phyloP scores from a whole-genome alignment of 352 stramenopile species.

The Pelagophyceae sp. region DNA sequence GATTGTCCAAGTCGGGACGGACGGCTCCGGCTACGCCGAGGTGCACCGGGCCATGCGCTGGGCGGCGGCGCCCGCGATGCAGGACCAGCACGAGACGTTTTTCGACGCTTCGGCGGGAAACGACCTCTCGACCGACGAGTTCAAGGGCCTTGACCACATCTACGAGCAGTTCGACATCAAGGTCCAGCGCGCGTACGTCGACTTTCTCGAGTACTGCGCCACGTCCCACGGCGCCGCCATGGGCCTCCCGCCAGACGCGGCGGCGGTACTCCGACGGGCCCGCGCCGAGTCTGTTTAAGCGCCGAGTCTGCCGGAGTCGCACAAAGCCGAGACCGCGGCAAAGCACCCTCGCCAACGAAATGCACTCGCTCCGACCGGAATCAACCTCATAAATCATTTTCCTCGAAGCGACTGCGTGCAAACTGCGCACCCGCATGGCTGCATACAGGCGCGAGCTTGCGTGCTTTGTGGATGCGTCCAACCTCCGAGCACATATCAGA shows the following conservation, averaged over 20 bases:
- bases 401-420: no score
- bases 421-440: no score
- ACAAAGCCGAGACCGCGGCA: no score
- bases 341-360: no score
- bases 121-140: not conserved
- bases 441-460: no score
- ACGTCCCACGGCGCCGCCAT: not conserved
- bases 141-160: not conserved
- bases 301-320: no score
- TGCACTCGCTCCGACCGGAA: no score
- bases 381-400: no score
- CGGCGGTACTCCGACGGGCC: not conserved
- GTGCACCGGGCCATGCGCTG: not conserved
- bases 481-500: no score
- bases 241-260: not conserved
- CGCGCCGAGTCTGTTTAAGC: no score
- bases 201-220: constrained; percentile 1
- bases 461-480: no score
- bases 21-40: not conserved
- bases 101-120: not conserved
- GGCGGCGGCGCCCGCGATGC: not conserved
- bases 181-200: not conserved
- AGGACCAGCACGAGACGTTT: not conserved
- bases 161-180: not conserved
- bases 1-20: not conserved